Percentiles rank a stretch among this genome's conserved stretches.
Evolutionary conservation across 75 land plant genomes (phyloP).

Genomic region (Ceratopteris richardii): DNA sequence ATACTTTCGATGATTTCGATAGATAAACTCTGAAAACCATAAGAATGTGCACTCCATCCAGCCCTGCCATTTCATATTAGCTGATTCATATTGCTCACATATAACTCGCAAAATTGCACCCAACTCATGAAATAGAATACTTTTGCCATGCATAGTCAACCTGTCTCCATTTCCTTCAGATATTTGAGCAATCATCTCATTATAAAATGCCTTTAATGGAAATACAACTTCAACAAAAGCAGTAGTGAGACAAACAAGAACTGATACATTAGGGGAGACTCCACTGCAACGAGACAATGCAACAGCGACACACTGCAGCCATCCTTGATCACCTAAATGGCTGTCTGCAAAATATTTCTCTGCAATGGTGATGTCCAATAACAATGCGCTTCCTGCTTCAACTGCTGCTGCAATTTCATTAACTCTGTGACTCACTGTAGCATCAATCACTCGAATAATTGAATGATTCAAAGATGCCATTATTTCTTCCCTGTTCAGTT

Average conservation of each 20-base stretch:
- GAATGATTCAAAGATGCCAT: background rate
- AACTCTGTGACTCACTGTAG: background rate
- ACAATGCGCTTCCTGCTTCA: background rate
- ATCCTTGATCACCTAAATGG: background rate
- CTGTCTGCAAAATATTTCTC: too few species aligned
- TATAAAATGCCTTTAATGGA: slow-evolving; percentile 39
- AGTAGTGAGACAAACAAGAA: slow-evolving; percentile 36
- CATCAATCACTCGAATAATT: background rate
- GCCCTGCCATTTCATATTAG: slow-evolving; percentile 32
- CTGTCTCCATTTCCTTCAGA: slow-evolving; percentile 9
- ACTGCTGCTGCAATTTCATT: background rate
- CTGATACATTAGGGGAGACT: slow-evolving; percentile 20
- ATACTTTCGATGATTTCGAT: slow-evolving; percentile 36
- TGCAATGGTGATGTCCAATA: too few species aligned
- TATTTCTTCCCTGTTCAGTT: too few species aligned
- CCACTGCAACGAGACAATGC: slow-evolving; percentile 45
- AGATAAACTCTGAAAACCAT: slow-evolving; percentile 45
- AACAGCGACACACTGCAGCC: slow-evolving; percentile 44
- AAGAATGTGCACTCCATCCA: slow-evolving; percentile 44
- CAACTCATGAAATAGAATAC: slow-evolving; percentile 64
- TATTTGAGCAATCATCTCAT: background rate
- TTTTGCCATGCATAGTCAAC: slow-evolving; percentile 29
- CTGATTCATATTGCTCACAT: slow-evolving; percentile 61
- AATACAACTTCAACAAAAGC: slow-evolving; percentile 54
- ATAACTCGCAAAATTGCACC: slow-evolving; percentile 55